Base-by-base conservation (phyloP, 2,329 filamentous ascomycete species). In the Colletotrichum higginsianum region DNA sequence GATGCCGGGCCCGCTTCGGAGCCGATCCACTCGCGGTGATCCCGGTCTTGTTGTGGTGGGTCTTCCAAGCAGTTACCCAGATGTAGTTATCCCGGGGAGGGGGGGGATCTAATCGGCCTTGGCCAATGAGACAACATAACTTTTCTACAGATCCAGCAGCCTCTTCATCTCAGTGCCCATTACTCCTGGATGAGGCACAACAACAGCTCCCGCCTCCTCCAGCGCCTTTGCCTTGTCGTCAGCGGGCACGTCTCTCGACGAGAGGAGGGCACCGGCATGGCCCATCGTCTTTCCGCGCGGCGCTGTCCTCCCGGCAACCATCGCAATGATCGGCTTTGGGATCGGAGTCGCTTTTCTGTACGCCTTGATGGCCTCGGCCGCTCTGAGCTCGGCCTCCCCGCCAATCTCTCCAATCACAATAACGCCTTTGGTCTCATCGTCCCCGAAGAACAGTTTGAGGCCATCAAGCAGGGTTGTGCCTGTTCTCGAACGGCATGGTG, bases 381-480 rank as follows among this genome's bases (percentile, higher is more conserved):
- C 93, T 76, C 91, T 88, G 49, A 92, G 85, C 79, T 94, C 92
- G 3, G 90, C 89, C 21, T 87, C 88, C 1, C 92, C 92, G 13
- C 92, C 92, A 70, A 94, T 87, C 78, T 94, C 92, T 4, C 92
- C 92, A 26, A 94, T 90, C 16, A 94, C 80, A 16, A 94, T 89
- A 38, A 94, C 93, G 3, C 90, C 92, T 73, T 93, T 86, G 0
- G 92, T 94, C 69, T 93, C 89, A 7, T 87, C 83, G 74, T 94
- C 90, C 15, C 89, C 81, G 75, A 93, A 90, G 73, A 94, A 92
- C 2, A 93, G 84, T 57, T 85, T 87, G 42, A 94, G 81, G 0
- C 89, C 92, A 78, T 95, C 93, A 0, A 92, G 88, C 71, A 95
- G 90, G 30, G 92, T 92, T 0, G 93, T 92, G n/a, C 82, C 80